Evolutionary conservation across 2,329 filamentous ascomycete genomes (phyloP).

Genomic region (Fusarium nanum): DNA sequence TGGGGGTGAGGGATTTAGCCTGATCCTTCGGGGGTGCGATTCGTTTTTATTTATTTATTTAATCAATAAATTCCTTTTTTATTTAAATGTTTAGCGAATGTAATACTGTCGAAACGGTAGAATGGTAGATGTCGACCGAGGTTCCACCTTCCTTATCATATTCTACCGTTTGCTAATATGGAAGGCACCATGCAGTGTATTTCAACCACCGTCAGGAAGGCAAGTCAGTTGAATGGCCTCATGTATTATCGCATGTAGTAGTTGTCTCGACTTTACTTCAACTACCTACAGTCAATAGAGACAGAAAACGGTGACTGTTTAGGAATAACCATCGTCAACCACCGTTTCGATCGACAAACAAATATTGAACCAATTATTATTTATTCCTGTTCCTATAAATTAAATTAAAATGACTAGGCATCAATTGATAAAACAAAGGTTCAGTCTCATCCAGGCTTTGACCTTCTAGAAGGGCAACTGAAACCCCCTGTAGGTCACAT

Average conservation of each 20-base stretch:
- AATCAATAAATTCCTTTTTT: background rate
- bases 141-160: background rate
- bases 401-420: conserved; percentile 33
- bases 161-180: background rate
- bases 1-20: conserved; percentile 25
- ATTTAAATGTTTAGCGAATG: background rate
- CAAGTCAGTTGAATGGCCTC: background rate
- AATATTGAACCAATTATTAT: conserved; percentile 28
- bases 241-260: background rate
- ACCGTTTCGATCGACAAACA: conserved; percentile 35
- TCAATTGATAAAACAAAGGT: conserved; percentile 10
- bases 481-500: conserved; percentile 28
- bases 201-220: background rate
- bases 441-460: conserved; percentile 29
- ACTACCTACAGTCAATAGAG: background rate
- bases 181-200: background rate
- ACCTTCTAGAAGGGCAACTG: conserved; percentile 43
- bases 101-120: conserved; percentile 12
- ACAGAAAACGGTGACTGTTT: conserved; percentile 39
- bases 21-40: conserved; percentile 8
- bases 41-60: conserved; percentile 1
- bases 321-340: conserved; percentile 2
- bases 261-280: too few species aligned
- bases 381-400: background rate
- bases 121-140: background rate